phyloP scores from a whole-genome alignment of 2,329 filamentous ascomycete species.

The Fusarium chuoi region DNA sequence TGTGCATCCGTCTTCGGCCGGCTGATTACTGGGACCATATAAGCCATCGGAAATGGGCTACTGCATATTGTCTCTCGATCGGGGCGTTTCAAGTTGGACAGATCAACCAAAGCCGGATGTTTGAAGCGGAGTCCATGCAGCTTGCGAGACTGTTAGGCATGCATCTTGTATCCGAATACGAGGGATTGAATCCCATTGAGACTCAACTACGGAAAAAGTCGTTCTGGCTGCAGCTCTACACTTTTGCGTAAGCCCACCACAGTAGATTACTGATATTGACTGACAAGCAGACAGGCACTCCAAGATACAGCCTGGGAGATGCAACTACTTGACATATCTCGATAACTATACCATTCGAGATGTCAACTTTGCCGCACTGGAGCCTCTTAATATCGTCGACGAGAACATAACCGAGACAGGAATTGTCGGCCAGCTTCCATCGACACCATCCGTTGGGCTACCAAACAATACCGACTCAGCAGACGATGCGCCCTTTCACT shows the following conservation, averaged over 20 bases:
- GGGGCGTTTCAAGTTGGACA: background rate
- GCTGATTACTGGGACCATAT: constrained; percentile 13
- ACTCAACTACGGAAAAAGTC: background rate
- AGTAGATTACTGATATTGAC: accelerated
- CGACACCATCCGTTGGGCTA: background rate
- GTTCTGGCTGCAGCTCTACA: background rate
- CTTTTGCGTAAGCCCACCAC: background rate
- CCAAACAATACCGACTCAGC: background rate
- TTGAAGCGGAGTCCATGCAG: background rate
- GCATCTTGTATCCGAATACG: background rate
- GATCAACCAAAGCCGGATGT: background rate
- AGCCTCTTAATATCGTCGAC: background rate
- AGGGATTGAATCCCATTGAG: background rate
- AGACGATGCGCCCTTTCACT: background rate
- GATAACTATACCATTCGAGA: background rate
- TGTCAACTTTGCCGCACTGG: background rate
- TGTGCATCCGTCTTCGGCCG: background rate
- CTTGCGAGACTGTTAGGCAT: background rate
- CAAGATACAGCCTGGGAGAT: background rate
- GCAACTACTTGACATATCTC: background rate
- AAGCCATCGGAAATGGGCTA: constrained; percentile 1
- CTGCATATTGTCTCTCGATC: background rate
- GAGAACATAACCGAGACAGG: background rate
- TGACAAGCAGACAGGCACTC: background rate
- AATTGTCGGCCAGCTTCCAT: background rate